phyloP scores from a whole-genome alignment of 2,329 filamentous ascomycete species.

The Sporothrix phasma region DNA sequence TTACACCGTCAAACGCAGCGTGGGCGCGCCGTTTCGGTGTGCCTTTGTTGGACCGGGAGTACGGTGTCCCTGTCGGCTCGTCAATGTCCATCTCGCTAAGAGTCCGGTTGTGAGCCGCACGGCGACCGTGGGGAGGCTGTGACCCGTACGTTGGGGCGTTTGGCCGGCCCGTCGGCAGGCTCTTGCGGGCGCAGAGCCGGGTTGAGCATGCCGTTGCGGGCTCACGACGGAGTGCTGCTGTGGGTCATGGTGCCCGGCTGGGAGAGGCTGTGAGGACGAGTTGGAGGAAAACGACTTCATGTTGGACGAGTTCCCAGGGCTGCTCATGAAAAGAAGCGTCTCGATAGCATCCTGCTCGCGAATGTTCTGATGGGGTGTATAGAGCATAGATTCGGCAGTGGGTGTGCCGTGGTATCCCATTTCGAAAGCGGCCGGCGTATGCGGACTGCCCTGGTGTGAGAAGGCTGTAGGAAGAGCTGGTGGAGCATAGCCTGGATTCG shows the following conservation, averaged over 20 bases:
- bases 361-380: slow-evolving; percentile 58
- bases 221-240: slow-evolving; percentile 20
- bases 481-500: slow-evolving; percentile 36
- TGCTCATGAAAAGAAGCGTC: slow-evolving; percentile 72
- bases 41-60: slow-evolving; percentile 24
- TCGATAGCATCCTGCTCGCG: slow-evolving; percentile 76
- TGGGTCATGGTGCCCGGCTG: slow-evolving; percentile 25
- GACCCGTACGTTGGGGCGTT: slow-evolving; percentile 15
- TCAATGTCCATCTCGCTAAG: slow-evolving; percentile 41
- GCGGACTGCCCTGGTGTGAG: slow-evolving; percentile 29
- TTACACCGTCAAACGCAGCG: slow-evolving; percentile 26
- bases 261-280: slow-evolving; percentile 28
- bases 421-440: slow-evolving; percentile 31
- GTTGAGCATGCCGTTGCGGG: slow-evolving; percentile 33
- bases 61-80: slow-evolving; percentile 28
- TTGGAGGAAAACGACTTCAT: slow-evolving; percentile 44
- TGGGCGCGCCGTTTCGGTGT: slow-evolving; percentile 37
- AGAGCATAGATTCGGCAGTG: slow-evolving; percentile 45
- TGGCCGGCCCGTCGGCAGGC: slow-evolving; percentile 38
- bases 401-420: slow-evolving; percentile 26
- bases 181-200: slow-evolving; percentile 40
- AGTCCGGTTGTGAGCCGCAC: slow-evolving; percentile 18
- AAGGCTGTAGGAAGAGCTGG: slow-evolving; percentile 41
- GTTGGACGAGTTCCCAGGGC: slow-evolving; percentile 60
- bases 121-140: slow-evolving; percentile 22